Conservation (phyloP, 2,329 filamentous ascomycete genomes). For the Stemphylium vesicarium region DNA sequence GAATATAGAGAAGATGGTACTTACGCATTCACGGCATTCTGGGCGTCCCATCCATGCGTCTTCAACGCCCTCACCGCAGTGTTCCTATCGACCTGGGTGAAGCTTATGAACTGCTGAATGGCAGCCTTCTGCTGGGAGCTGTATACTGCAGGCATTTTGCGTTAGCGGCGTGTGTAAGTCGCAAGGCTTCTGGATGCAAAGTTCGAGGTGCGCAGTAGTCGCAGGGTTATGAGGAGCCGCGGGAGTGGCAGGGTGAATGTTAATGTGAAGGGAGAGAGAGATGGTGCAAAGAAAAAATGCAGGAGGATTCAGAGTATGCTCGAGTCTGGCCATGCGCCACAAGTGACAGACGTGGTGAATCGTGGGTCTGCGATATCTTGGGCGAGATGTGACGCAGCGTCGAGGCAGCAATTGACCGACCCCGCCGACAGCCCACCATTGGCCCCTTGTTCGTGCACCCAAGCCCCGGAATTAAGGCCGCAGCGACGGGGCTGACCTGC, state of each 20-base stretch:
- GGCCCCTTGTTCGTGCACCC: constrained; percentile 15
- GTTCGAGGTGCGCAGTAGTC: constrained; percentile 2
- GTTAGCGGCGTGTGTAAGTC: constrained; percentile 21
- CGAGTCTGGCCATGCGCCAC: not conserved
- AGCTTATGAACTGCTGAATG: constrained; percentile 53
- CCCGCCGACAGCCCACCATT: constrained; percentile 24
- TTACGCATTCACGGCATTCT: constrained; percentile 56
- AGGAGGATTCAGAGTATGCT: not conserved
- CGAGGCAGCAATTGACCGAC: constrained; percentile 25
- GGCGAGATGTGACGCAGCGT: constrained; percentile 27
- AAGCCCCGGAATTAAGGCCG: constrained; percentile 17
- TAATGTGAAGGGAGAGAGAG: not conserved
- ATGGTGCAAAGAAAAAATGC: not conserved
- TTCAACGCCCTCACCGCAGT: constrained; percentile 55
- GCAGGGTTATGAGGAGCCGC: constrained; percentile 6
- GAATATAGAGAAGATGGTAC: constrained; percentile 31
- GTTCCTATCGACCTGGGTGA: constrained; percentile 54
- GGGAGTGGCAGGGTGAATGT: not conserved
- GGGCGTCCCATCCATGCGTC: constrained; percentile 54
- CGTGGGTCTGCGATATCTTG: constrained; percentile 12
- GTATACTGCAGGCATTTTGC: constrained; percentile 56
- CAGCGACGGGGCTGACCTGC: constrained; percentile 7
- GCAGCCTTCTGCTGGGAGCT: constrained; percentile 55
- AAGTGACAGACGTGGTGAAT: constrained; percentile 5
- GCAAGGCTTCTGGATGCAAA: not conserved